These are phyloP conservation scores for Pelargonium citronellum DNA, from an alignment of 441 rosid species.

Conservation along the genomic window DNA sequence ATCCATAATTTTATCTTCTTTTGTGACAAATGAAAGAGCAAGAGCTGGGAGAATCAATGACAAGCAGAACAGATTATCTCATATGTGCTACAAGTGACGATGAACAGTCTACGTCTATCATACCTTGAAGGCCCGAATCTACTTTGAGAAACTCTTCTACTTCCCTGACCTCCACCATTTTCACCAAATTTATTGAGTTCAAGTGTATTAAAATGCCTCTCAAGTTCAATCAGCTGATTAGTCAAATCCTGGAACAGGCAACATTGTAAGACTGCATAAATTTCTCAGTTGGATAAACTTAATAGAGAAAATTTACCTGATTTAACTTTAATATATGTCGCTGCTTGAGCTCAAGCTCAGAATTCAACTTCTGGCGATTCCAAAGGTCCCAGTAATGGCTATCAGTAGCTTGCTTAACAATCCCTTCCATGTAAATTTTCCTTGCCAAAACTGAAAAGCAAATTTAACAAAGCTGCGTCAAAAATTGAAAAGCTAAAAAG, in stretches of 20 bases:
- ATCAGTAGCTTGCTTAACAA: slow-evolving; percentile 83
- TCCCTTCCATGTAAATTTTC: slow-evolving; percentile 67
- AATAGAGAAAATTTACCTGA: slow-evolving; percentile 43
- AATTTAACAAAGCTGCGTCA: neutral
- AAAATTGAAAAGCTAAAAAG: neutral
- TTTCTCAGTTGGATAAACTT: slow-evolving; percentile 18
- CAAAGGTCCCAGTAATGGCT: slow-evolving; percentile 77
- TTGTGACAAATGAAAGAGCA: no score
- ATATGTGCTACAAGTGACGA: slow-evolving; percentile 3
- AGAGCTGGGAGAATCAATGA: neutral
- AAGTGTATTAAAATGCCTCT: slow-evolving; percentile 78
- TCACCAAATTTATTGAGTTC: slow-evolving; percentile 79
- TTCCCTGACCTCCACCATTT: slow-evolving; percentile 39
- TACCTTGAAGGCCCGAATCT: slow-evolving; percentile 72
- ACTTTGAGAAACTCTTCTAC: slow-evolving; percentile 41
- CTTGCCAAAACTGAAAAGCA: slow-evolving; percentile 71
- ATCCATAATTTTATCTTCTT: no score
- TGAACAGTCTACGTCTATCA: neutral
- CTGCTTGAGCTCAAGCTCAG: slow-evolving; percentile 80
- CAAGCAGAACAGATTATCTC: neutral
- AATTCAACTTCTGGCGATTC: slow-evolving; percentile 75
- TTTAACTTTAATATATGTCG: slow-evolving; percentile 53
- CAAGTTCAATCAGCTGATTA: slow-evolving; percentile 72
- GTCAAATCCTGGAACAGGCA: slow-evolving; percentile 61
- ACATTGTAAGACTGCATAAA: slow-evolving; percentile 18